phyloP scores from a whole-genome alignment of 257 asterid species.

The Apocynum venetum region DNA sequence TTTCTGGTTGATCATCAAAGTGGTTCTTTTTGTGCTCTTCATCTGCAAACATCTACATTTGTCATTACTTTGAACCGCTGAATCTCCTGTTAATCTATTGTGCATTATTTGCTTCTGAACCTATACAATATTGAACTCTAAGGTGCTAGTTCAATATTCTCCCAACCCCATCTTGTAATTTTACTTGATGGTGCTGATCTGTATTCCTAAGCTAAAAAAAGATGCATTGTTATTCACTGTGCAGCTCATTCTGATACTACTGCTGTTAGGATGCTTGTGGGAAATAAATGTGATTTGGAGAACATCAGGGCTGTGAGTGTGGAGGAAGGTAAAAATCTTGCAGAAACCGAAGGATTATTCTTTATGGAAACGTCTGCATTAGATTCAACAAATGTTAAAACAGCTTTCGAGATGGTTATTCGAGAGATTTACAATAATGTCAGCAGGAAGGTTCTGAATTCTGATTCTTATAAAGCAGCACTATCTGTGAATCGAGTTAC shows the following conservation, averaged over 20 bases:
- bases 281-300: constrained; percentile 32
- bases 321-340: constrained; percentile 28
- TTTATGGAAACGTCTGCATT: constrained; percentile 33
- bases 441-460: constrained; percentile 25
- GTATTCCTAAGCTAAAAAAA: not conserved
- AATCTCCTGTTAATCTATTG: not conserved
- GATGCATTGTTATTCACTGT: not conserved
- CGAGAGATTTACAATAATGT: constrained; percentile 28
- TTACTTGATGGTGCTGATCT: not conserved
- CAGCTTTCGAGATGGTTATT: constrained; percentile 28
- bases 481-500: constrained; percentile 27
- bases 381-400: constrained; percentile 28
- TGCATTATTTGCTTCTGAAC: not conserved
- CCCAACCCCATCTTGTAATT: not conserved
- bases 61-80: not conserved
- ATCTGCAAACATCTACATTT: not conserved
- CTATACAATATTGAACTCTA: not conserved
- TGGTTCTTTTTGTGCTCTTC: not conserved
- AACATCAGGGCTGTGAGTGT: constrained; percentile 25
- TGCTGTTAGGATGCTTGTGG: constrained; percentile 25
- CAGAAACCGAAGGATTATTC: constrained; percentile 31
- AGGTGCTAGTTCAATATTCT: not conserved
- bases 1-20: not conserved
- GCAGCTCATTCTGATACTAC: constrained; percentile 32
- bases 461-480: constrained; percentile 26